Conservation (phyloP, 257 asterid genomes). For the Petrea volubilis region DNA sequence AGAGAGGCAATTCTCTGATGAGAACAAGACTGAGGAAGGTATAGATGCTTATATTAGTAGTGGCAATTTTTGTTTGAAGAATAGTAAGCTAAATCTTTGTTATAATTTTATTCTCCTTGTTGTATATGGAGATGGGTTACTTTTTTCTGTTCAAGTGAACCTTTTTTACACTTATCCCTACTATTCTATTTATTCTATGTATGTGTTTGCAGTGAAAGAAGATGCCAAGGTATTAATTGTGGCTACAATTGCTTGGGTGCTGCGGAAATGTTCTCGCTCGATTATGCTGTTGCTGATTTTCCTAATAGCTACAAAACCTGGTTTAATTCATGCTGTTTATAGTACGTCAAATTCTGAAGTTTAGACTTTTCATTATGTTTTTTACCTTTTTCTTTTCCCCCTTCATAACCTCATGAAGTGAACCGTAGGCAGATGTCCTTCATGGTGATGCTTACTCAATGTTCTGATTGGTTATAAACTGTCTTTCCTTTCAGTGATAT, state of each 20-base stretch:
- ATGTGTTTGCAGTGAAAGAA: constrained; percentile 70
- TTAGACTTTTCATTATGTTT: background rate
- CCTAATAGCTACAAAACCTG: constrained; percentile 91
- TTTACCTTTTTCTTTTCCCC: background rate
- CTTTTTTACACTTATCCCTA: constrained; percentile 11
- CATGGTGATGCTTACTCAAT: constrained; percentile 19
- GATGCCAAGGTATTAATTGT: constrained; percentile 90
- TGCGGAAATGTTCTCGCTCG: constrained; percentile 93
- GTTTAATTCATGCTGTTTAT: constrained; percentile 89
- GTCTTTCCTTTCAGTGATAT: constrained; percentile 72
- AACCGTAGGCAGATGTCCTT: constrained; percentile 6
- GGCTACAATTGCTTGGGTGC: constrained; percentile 98
- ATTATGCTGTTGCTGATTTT: constrained; percentile 85
- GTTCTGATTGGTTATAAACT: constrained; percentile 34
- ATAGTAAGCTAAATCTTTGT: background rate
- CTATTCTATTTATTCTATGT: constrained; percentile 1
- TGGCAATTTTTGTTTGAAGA: background rate
- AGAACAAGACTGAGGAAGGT: constrained; percentile 79
- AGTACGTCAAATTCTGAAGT: constrained; percentile 53
- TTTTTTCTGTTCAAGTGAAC: background rate
- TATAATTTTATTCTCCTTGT: background rate
- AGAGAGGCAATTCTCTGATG: constrained; percentile 59
- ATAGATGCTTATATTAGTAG: constrained; percentile 17
- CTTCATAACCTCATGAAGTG: constrained; percentile 16
- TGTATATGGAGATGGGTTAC: constrained; percentile 2